These are phyloP conservation scores for Picea abies DNA, from an alignment of 83 land plant genomes.

Conservation along the genomic window DNA sequence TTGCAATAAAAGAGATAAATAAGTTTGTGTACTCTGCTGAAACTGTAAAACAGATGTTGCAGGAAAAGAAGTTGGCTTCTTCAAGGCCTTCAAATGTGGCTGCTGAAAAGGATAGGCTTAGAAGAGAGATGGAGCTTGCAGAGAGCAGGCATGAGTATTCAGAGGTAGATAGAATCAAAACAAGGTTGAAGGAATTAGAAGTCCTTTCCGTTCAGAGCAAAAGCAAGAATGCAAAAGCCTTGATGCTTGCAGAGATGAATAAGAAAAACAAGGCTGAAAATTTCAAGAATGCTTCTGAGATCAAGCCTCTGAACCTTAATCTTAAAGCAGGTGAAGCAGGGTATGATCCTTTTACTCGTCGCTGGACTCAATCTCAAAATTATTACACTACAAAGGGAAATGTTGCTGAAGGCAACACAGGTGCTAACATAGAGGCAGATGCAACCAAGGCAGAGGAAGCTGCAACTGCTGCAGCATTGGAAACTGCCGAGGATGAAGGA, in stretches of 20 bases:
- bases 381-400: constrained; percentile 71
- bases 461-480: constrained; percentile 60
- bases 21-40: constrained; percentile 88
- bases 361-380: constrained; percentile 99
- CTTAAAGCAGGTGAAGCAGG: constrained; percentile 97
- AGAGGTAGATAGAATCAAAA: constrained; percentile 46
- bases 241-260: constrained; percentile 89
- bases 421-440: constrained; percentile 2
- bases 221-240: constrained; percentile 76
- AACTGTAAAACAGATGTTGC: constrained; percentile 82
- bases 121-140: no score
- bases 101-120: no score
- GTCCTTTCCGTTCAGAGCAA: constrained; percentile 42
- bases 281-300: constrained; percentile 88
- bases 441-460: constrained; percentile 31
- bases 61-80: no score
- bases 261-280: constrained; percentile 86
- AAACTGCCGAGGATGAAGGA: constrained; percentile 71
- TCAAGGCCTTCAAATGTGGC: no score
- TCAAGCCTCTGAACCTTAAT: constrained; percentile 69
- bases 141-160: no score
- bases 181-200: constrained; percentile 74
- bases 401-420: constrained; percentile 7
- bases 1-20: constrained; percentile 58
- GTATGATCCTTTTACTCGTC: constrained; percentile 96